These are phyloP conservation scores for Colletotrichum ledebouriae DNA, from an alignment of 2,329 filamentous ascomycete genomes.

Conservation along the genomic window DNA sequence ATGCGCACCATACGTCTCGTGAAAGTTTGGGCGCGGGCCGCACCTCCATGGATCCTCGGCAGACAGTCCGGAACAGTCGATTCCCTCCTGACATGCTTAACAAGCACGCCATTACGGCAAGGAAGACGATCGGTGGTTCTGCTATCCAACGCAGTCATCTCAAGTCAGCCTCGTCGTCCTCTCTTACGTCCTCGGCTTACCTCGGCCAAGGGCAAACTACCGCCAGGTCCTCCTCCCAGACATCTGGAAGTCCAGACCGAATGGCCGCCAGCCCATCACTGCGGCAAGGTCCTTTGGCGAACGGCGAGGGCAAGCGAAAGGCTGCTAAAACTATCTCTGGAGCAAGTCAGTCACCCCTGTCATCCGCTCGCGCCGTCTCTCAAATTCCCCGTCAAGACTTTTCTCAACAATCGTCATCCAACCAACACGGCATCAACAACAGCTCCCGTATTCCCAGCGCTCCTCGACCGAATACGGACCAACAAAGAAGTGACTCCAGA, in stretches of 20 bases:
- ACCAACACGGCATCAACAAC: not conserved
- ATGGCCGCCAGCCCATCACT: not conserved
- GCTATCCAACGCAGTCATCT: not conserved
- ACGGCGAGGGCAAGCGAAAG: conserved; percentile 9
- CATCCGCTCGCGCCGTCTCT: not conserved
- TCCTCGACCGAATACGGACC: not conserved
- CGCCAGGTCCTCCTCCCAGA: not conserved
- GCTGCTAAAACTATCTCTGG: not conserved
- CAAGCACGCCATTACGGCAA: conserved; percentile 23
- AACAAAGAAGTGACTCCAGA: not conserved
- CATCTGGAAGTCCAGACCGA: not conserved
- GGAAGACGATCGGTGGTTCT: conserved; percentile 20
- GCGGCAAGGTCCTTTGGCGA: not conserved
- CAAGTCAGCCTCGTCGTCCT: not conserved
- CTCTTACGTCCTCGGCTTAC: not conserved
- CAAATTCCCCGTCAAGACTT: not conserved
- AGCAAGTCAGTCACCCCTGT: not conserved
- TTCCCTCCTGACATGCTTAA: conserved; percentile 24
- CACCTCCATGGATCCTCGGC: not conserved
- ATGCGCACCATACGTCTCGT: not conserved
- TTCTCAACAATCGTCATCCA: not conserved
- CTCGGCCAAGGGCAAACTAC: not conserved
- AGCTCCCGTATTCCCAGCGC: too few species aligned
- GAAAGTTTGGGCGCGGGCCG: not conserved
- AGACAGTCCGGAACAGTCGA: conserved; percentile 17